A percentile compares a stretch with the other conserved stretches of the same genome.
Evolutionary conservation across 345 rosid species (phyloP).

Genomic region (Linum lewisii): DNA sequence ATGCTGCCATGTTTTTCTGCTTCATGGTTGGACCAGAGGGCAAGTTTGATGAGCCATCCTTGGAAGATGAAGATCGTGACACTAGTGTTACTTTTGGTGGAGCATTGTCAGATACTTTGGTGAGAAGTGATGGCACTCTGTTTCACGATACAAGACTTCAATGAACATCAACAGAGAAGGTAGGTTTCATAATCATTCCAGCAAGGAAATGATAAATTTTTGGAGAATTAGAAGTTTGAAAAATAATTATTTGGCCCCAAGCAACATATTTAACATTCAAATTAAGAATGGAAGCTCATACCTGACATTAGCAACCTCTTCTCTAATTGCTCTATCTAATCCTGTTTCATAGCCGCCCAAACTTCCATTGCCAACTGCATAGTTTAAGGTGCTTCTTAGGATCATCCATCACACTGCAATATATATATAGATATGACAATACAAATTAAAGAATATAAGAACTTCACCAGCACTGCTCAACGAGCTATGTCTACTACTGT

Average conservation of each 20-base stretch:
- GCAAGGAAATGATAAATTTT: background rate
- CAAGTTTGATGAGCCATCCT: background rate
- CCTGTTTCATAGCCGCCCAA: conserved; percentile 27
- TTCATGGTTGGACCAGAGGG: background rate
- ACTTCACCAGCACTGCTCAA: conserved; percentile 27
- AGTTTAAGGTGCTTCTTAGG: conserved; percentile 2
- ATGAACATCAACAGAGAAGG: background rate
- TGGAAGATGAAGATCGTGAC: too few species aligned
- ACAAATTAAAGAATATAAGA: background rate
- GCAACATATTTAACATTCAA: background rate
- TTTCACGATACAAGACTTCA: background rate
- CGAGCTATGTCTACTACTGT: conserved; percentile 15
- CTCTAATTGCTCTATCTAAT: conserved; percentile 27
- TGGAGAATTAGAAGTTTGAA: background rate
- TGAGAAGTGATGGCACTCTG: background rate
- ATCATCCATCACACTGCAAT: conserved; percentile 3
- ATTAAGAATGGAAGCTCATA: conserved; percentile 12
- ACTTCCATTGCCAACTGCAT: conserved; percentile 32
- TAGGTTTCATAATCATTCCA: background rate
- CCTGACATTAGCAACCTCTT: conserved; percentile 37
- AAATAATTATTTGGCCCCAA: background rate
- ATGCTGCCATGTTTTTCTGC: background rate
- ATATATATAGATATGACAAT: background rate
- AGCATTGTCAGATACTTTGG: background rate
- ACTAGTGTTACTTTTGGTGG: background rate